Evolutionary conservation across 495 filamentous ascomycete species (phyloP).

Genomic region (Penicillium soppii): DNA sequence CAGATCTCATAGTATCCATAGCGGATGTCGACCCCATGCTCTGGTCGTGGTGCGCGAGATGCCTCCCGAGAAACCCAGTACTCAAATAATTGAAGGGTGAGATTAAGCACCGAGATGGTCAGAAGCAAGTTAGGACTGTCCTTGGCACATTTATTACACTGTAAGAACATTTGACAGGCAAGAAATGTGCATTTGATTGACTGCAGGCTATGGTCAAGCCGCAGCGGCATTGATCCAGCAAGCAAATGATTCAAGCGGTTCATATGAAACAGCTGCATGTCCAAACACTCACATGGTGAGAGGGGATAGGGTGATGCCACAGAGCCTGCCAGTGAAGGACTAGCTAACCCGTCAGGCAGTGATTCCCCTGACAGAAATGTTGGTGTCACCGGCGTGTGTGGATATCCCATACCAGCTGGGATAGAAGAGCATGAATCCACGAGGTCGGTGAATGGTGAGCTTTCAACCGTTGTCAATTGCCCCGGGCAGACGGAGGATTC

Average conservation of each 20-base stretch:
- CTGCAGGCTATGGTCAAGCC: constrained; percentile 42
- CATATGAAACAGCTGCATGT: constrained; percentile 35
- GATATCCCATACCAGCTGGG: constrained; percentile 22
- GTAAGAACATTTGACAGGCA: constrained; percentile 36
- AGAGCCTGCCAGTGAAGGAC: constrained; percentile 29
- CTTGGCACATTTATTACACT: constrained; percentile 37
- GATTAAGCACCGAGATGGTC: constrained; percentile 34
- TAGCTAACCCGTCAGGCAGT: constrained; percentile 29
- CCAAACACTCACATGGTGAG: constrained; percentile 36
- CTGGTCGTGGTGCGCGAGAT: constrained; percentile 13
- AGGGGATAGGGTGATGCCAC: constrained; percentile 18
- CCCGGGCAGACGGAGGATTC: constrained; percentile 25
- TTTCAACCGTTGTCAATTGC: constrained; percentile 13
- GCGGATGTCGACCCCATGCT: constrained; percentile 22
- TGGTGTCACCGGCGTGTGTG: constrained; percentile 36
- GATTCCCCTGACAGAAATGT: constrained; percentile 34
- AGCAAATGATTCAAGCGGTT: constrained; percentile 36
- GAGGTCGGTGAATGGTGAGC: constrained; percentile 22
- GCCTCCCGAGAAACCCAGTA: constrained; percentile 35
- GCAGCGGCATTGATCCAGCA: constrained; percentile 26
- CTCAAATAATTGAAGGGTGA: constrained; percentile 37
- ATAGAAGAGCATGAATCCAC: constrained; percentile 19
- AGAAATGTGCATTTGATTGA: constrained; percentile 33
- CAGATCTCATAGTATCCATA: constrained; percentile 43
- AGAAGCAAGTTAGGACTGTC: constrained; percentile 33